Evolutionary conservation across 2,329 filamentous ascomycete genomes (phyloP).

Genomic region (Graphilbum fragrans): DNA sequence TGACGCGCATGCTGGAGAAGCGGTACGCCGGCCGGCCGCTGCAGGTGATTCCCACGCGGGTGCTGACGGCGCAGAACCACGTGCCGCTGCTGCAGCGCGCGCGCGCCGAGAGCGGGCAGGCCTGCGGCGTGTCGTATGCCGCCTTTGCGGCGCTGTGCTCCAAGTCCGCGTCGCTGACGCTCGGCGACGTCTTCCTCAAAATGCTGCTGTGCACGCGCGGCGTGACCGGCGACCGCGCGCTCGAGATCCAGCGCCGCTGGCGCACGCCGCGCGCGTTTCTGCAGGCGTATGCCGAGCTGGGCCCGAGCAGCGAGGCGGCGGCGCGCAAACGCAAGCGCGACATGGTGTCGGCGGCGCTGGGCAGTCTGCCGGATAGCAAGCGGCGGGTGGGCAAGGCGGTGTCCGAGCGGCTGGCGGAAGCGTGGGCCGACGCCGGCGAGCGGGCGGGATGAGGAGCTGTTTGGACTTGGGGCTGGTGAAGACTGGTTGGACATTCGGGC

Average conservation of each 20-base stretch:
- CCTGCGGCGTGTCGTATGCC: constrained; percentile 53
- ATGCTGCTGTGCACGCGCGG: constrained; percentile 77
- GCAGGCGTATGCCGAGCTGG: constrained; percentile 51
- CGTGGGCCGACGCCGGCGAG: constrained; percentile 45
- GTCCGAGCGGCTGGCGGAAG: constrained; percentile 58
- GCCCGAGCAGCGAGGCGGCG: constrained; percentile 25
- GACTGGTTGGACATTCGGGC: too few relatives aligned
- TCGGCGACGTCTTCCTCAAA: constrained; percentile 66
- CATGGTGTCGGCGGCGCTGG: constrained; percentile 46
- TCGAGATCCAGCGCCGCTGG: constrained; percentile 73
- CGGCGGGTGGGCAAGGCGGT: constrained; percentile 51
- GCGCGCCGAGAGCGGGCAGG: not conserved
- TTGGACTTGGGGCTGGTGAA: not conserved
- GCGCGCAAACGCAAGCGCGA: constrained; percentile 45
- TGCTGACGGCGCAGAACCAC: constrained; percentile 55
- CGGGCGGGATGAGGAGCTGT: not conserved
- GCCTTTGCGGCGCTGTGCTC: constrained; percentile 62
- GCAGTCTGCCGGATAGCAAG: constrained; percentile 50
- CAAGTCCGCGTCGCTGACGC: constrained; percentile 62
- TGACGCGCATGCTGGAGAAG: constrained; percentile 56
- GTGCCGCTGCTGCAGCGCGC: constrained; percentile 36
- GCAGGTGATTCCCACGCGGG: constrained; percentile 51
- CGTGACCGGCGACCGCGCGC: constrained; percentile 63
- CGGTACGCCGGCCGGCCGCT: constrained; percentile 49
- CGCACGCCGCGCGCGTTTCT: constrained; percentile 59